Conservation (phyloP, 768 basidiomycete genomes). For the Tulasnella sp. region DNA sequence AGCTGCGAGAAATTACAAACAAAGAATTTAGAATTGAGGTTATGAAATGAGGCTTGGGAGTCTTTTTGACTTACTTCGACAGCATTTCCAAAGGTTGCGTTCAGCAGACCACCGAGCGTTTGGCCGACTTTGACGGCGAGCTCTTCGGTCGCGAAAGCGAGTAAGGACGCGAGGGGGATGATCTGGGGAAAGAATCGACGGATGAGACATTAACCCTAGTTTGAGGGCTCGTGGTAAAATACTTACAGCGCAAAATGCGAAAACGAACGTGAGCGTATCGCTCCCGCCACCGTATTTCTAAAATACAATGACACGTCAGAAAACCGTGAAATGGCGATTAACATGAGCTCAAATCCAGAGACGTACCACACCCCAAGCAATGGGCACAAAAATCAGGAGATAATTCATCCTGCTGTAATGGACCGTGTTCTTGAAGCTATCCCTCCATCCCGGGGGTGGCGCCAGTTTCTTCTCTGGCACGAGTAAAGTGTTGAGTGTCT, state of each 20-base stretch:
- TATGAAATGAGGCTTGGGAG: not conserved
- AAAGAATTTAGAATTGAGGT: not conserved
- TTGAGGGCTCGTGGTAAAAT: not conserved
- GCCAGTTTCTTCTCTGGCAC: slow-evolving; percentile 13
- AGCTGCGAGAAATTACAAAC: not conserved
- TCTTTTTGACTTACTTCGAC: slow-evolving; percentile 47
- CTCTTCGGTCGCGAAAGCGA: slow-evolving; percentile 76
- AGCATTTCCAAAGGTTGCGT: slow-evolving; percentile 42
- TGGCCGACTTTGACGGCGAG: slow-evolving; percentile 72
- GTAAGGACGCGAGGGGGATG: slow-evolving; percentile 11
- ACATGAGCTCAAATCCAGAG: no score
- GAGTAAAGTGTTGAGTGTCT: slow-evolving; percentile 13
- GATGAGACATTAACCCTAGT: slow-evolving; percentile 1
- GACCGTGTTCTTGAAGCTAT: slow-evolving; percentile 10
- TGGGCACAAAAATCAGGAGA: slow-evolving; percentile 12
- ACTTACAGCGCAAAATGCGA: slow-evolving; percentile 11
- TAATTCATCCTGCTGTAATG: slow-evolving; percentile 11
- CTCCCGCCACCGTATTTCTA: slow-evolving; percentile 4
- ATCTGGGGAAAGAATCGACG: not conserved
- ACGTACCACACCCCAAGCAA: slow-evolving; percentile 15
- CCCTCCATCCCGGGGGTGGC: slow-evolving; percentile 9
- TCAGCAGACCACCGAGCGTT: slow-evolving; percentile 72
- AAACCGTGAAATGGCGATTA: not conserved
- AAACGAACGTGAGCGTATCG: slow-evolving; percentile 12
- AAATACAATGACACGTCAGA: not conserved